Percentiles rank a stretch among this genome's conserved stretches.
Evolutionary conservation across 441 rosid genomes (phyloP).

Genomic region (Gossypium laxum): DNA sequence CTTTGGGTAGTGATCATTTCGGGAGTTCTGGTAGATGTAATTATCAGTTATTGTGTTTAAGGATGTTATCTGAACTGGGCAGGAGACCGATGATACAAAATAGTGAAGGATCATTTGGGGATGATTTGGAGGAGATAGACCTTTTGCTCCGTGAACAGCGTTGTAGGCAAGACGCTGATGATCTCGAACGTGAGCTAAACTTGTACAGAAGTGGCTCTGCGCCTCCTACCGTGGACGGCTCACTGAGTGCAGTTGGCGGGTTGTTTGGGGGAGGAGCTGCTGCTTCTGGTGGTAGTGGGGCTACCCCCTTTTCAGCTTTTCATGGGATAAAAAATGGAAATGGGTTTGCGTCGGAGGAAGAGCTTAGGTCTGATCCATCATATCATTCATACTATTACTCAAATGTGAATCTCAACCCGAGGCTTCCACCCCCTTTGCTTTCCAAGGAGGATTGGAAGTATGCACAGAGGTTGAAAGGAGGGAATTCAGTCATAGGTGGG

Average conservation of each 20-base stretch:
- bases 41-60: constrained; percentile 30
- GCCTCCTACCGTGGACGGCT: constrained; percentile 91
- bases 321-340: constrained; percentile 35
- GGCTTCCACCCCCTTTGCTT: constrained; percentile 74
- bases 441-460: not conserved
- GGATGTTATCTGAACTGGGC: constrained; percentile 57
- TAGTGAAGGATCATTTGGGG: constrained; percentile 65
- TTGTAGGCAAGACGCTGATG: constrained; percentile 55
- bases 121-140: constrained; percentile 67
- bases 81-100: constrained; percentile 62
- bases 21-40: constrained; percentile 15
- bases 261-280: constrained; percentile 36
- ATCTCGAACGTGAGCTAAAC: constrained; percentile 68
- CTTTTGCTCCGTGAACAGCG: constrained; percentile 58
- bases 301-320: constrained; percentile 32
- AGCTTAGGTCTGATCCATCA: constrained; percentile 82
- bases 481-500: constrained; percentile 49
- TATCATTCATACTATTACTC: constrained; percentile 70
- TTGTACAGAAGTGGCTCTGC: constrained; percentile 89
- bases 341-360: constrained; percentile 52
- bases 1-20: constrained; percentile 21
- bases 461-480: constrained; percentile 73
- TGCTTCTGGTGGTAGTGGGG: constrained; percentile 13
- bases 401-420: constrained; percentile 78
- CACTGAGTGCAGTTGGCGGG: constrained; percentile 66